Conservation (phyloP, 257 asterid species). For the Misopates orontium region DNA sequence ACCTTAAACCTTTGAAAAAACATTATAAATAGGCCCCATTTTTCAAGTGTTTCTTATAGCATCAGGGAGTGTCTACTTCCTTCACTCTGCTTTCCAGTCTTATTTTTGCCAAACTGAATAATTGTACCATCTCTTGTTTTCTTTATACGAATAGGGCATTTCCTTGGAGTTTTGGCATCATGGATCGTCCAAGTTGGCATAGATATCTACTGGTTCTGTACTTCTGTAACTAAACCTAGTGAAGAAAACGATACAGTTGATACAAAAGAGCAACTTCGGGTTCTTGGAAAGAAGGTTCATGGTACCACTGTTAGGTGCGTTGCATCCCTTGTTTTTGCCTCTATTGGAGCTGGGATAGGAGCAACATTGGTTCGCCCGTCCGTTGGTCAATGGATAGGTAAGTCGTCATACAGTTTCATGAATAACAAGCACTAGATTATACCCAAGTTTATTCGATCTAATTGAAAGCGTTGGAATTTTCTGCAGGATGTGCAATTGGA, state of each 20-base stretch:
- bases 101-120: conserved; percentile 13
- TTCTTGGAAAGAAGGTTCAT: conserved; percentile 58
- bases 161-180: conserved; percentile 83
- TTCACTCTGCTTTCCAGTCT: conserved; percentile 8
- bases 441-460: background rate
- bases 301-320: conserved; percentile 59
- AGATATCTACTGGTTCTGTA: conserved; percentile 58
- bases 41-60: too few species aligned
- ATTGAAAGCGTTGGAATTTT: background rate
- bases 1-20: too few species aligned
- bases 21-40: too few species aligned
- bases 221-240: conserved; percentile 34
- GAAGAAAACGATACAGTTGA: conserved; percentile 39
- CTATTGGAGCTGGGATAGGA: conserved; percentile 90
- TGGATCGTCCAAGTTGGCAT: conserved; percentile 85
- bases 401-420: background rate
- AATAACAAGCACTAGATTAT: background rate
- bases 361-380: conserved; percentile 66
- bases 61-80: background rate
- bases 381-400: conserved; percentile 95
- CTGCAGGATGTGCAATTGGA: conserved; percentile 78
- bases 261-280: conserved; percentile 32
- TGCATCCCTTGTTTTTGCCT: conserved; percentile 73
- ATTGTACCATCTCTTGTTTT: background rate
- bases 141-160: conserved; percentile 59